phyloP scores from a whole-genome alignment of 345 rosid genomes.

The Linum usitatissimum region DNA sequence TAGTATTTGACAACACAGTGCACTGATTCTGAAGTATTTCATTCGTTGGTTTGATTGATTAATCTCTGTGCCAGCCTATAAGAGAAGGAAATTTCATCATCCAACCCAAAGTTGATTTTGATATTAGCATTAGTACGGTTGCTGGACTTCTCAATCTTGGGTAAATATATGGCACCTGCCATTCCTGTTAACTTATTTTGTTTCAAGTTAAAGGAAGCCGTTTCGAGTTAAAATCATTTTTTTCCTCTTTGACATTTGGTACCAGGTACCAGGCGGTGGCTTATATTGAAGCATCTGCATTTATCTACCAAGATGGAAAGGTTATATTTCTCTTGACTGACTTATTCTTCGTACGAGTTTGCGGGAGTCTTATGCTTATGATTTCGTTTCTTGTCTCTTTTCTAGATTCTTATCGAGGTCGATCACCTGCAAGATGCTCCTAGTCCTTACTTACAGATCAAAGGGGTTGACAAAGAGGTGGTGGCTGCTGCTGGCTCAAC shows the following conservation, averaged over 20 bases:
- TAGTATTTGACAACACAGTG: conserved; percentile 11
- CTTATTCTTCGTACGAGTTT: neutral
- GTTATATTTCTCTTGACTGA: conserved; percentile 21
- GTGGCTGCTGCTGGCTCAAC: conserved; percentile 89
- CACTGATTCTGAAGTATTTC: conserved; percentile 4
- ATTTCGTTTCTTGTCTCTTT: conserved; percentile 1
- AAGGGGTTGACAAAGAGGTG: conserved; percentile 90
- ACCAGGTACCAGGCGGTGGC: conserved; percentile 95
- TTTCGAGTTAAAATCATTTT: neutral
- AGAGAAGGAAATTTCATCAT: conserved; percentile 98
- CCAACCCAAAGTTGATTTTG: conserved; percentile 99
- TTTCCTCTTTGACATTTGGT: conserved; percentile 2
- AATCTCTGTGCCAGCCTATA: conserved; percentile 54
- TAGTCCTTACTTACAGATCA: conserved; percentile 81
- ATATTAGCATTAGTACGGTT: conserved; percentile 93
- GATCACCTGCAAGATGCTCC: conserved; percentile 84
- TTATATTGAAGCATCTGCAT: conserved; percentile 89
- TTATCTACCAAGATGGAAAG: conserved; percentile 94
- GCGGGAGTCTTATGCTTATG: too few relatives aligned
- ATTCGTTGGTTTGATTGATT: conserved; percentile 15
- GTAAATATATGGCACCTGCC: conserved; percentile 32
- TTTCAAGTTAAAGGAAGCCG: neutral
- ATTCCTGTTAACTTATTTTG: conserved; percentile 2
- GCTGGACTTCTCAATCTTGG: conserved; percentile 98
- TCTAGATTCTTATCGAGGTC: conserved; percentile 81